Conservation (phyloP, 2,329 filamentous ascomycete genomes). For the Arthrobotrys conoides region DNA sequence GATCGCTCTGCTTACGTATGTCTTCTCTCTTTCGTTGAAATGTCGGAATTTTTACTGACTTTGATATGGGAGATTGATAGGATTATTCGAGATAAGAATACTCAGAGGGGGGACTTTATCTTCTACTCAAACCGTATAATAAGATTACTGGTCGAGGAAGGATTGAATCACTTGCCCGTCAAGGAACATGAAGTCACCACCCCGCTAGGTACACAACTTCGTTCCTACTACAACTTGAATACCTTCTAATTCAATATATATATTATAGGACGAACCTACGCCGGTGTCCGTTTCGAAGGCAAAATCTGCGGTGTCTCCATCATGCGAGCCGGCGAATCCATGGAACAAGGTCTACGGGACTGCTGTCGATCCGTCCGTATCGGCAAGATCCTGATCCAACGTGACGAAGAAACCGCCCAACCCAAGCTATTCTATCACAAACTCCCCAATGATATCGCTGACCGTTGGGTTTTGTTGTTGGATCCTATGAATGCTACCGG, state of each 20-base stretch:
- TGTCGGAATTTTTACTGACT: slow-evolving; percentile 18
- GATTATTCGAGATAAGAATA: slow-evolving; percentile 94
- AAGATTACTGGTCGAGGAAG: slow-evolving; percentile 94
- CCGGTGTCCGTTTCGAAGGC: slow-evolving; percentile 93
- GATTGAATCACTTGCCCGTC: slow-evolving; percentile 94
- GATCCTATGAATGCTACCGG: slow-evolving; percentile 99
- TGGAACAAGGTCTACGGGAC: slow-evolving; percentile 96
- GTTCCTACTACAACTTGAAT: background rate
- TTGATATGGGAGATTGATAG: slow-evolving; percentile 69
- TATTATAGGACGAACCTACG: slow-evolving; percentile 71
- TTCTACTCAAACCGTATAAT: slow-evolving; percentile 99
- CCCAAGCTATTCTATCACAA: slow-evolving; percentile 99
- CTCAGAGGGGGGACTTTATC: slow-evolving; percentile 94
- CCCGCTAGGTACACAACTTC: slow-evolving; percentile 76
- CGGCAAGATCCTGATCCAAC: slow-evolving; percentile 97
- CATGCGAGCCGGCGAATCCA: slow-evolving; percentile 97
- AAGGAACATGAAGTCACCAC: slow-evolving; percentile 90
- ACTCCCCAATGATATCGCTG: slow-evolving; percentile 90
- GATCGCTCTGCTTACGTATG: slow-evolving; percentile 96
- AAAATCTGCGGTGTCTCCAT: slow-evolving; percentile 99
- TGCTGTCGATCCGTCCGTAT: slow-evolving; percentile 98
- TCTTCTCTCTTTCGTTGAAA: slow-evolving; percentile 63
- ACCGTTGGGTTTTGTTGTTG: slow-evolving; percentile 91
- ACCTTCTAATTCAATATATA: background rate
- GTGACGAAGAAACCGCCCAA: slow-evolving; percentile 92